Percentiles rank a stretch among this genome's conserved stretches.
phyloP scores from a whole-genome alignment of 441 rosid species.

The Erysimum cheiri region DNA sequence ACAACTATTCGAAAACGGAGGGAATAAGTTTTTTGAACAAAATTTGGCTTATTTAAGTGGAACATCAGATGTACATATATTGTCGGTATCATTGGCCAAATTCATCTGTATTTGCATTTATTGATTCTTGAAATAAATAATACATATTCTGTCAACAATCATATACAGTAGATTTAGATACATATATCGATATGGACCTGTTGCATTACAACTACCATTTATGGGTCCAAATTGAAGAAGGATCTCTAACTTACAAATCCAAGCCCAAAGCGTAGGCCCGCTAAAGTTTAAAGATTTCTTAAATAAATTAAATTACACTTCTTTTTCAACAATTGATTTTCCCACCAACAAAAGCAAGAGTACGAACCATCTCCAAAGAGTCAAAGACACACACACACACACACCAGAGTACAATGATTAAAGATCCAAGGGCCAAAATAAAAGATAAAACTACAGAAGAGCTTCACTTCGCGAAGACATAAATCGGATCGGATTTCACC shows the following conservation, averaged over 20 bases:
- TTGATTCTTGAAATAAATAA: not conserved
- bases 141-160: not conserved
- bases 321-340: not conserved
- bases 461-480: slow-evolving; percentile 6
- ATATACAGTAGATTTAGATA: not conserved
- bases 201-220: not conserved
- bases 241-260: not conserved
- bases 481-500: not conserved
- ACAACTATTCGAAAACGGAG: too few relatives aligned
- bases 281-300: not conserved
- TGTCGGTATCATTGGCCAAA: slow-evolving; percentile 19
- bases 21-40: not conserved
- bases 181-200: not conserved
- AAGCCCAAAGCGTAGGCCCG: slow-evolving; percentile 41
- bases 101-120: slow-evolving; percentile 42
- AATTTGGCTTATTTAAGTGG: not conserved
- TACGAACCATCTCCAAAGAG: slow-evolving; percentile 5
- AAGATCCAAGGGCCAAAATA: not conserved
- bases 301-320: not conserved
- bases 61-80: not conserved
- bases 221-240: not conserved
- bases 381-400: not conserved
- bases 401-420: slow-evolving; percentile 2
- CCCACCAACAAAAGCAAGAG: slow-evolving; percentile 9
- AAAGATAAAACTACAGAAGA: not conserved